Conservation (phyloP, 2,329 filamentous ascomycete species). For the Furcasterigmium sp. region DNA sequence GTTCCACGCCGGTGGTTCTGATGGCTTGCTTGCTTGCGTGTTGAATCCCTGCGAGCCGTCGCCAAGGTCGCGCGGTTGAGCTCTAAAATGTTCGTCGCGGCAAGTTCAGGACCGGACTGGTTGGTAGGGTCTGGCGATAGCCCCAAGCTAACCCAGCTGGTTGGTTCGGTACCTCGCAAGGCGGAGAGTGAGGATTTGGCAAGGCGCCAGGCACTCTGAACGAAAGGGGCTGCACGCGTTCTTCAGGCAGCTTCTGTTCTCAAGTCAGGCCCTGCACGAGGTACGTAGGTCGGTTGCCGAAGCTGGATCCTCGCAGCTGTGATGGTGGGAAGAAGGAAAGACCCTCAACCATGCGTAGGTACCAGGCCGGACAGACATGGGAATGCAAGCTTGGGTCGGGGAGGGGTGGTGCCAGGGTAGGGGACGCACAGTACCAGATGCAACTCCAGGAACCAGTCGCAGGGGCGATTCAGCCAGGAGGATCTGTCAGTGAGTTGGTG, state of each 20-base stretch:
- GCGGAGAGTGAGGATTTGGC: no score
- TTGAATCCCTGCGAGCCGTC: background rate
- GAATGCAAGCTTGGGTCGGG: background rate
- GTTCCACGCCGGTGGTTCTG: background rate
- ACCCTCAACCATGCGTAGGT: background rate
- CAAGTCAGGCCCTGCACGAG: no score
- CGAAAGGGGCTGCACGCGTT: no score
- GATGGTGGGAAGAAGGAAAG: background rate
- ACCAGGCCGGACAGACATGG: background rate
- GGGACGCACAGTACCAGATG: constrained; percentile 1
- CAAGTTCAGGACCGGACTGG: background rate
- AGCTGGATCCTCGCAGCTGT: no score
- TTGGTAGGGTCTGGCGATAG: background rate
- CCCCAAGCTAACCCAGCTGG: no score
- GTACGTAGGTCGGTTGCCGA: no score
- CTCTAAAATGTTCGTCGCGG: background rate
- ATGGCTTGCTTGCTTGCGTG: background rate
- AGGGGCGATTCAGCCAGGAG: background rate
- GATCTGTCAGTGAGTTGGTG: background rate
- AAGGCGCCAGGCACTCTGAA: no score
- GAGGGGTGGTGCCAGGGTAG: background rate
- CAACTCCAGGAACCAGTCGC: background rate
- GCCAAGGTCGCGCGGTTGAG: background rate
- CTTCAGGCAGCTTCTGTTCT: no score
- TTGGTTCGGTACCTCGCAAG: no score